Base-by-base conservation (phyloP, 129 eudicot genomes). In the Calendula officinalis region DNA sequence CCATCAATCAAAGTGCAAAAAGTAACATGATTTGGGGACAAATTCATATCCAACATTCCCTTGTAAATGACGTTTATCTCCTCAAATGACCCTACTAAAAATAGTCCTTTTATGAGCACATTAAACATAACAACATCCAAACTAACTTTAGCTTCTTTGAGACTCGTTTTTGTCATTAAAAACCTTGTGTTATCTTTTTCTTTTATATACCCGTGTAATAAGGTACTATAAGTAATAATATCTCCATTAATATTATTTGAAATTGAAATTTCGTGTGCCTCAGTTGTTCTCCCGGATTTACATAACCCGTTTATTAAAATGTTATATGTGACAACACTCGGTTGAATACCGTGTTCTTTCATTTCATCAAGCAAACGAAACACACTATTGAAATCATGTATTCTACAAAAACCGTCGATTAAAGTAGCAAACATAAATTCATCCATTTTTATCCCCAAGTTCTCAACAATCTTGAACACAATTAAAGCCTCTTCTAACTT, bases 251-350 rank as follows among this genome's bases (percentile, higher is more conserved):
- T 64, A 37, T 78, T 69, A 66, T 66, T 75, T 32, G 92, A 77
- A 57, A 84, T 75, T 32, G 92, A 77, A 57, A 84, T 35, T 46
- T 80, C 83, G 65, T 83, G 79, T 1, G 96, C 96, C 68, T 82
- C 94, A 50, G 30, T 22, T 27, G 83, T 82, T 71, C 94, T 88
- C 69, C 89, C 86, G n/a, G 64, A 83, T 80, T 80, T 88, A 74
- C 94, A 88, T 44, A 88, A 73, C 17, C 96, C 94, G 68, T 88
- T 82, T 27, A 88, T 85, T 68, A 85, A 64, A 3, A 78, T 80
- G 65, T 88, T 88, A 40, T 88, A 88, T 4, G 94, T 85, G 36
- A 88, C 85, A 52, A 82, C 48, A 50, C 90, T 65, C 15, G 87
- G 73, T 37, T 53, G 67, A 75, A 82, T 74, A 67, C 85, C 89